These are phyloP conservation scores for Alternaria arbusti DNA, from an alignment of 2,329 filamentous ascomycete genomes.

Conservation along the genomic window DNA sequence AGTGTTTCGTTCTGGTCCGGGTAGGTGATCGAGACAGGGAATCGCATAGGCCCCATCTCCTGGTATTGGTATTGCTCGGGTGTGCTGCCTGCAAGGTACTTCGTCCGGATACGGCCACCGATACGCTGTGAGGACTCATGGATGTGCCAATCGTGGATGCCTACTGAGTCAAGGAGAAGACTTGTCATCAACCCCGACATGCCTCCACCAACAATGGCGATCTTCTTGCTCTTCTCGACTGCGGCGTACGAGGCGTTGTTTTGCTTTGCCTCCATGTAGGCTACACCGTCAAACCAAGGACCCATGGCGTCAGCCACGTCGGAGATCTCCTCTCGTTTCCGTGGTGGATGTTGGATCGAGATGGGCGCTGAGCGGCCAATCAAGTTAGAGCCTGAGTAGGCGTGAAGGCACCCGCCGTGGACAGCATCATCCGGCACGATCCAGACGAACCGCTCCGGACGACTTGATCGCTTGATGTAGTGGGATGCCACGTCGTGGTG, in stretches of 20 bases:
- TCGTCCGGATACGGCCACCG: constrained; percentile 69
- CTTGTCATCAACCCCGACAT: constrained; percentile 69
- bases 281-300: constrained; percentile 71
- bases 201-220: constrained; percentile 70
- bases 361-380: constrained; percentile 54
- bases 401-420: constrained; percentile 53
- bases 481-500: constrained; percentile 55
- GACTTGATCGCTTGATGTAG: constrained; percentile 36
- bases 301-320: constrained; percentile 63
- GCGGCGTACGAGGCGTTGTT: constrained; percentile 60
- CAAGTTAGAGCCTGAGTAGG: constrained; percentile 49
- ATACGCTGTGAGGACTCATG: constrained; percentile 66
- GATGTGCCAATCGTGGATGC: constrained; percentile 67
- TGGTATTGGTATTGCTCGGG: constrained; percentile 71
- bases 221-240: constrained; percentile 62
- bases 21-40: constrained; percentile 61
- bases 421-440: constrained; percentile 51
- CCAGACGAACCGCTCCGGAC: constrained; percentile 58
- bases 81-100: constrained; percentile 64
- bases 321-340: constrained; percentile 49
- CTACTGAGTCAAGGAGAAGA: constrained; percentile 56
- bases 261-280: constrained; percentile 62
- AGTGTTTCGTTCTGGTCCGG: constrained; percentile 62
- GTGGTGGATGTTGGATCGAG: constrained; percentile 43
- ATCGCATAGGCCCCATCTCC: constrained; percentile 71